phyloP scores from a whole-genome alignment of 257 asterid genomes.

The Verbascum thapsus region DNA sequence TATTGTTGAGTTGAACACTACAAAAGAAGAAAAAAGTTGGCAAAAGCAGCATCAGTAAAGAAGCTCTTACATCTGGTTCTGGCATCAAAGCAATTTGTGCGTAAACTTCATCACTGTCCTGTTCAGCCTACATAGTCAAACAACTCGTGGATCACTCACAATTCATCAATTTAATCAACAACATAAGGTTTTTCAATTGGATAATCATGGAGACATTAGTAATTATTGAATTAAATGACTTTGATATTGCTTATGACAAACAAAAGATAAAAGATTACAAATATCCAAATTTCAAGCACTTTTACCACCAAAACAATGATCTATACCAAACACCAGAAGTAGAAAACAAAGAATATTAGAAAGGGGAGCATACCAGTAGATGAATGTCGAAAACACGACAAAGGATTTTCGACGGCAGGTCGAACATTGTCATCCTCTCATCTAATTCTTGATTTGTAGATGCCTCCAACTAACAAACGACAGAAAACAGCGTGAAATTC shows the following conservation, averaged over 20 bases:
- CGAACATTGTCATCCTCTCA: slow-evolving; percentile 75
- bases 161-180: slow-evolving; percentile 3
- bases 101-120: slow-evolving; percentile 85
- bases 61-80: slow-evolving; percentile 61
- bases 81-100: slow-evolving; percentile 90
- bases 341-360: not conserved
- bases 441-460: slow-evolving; percentile 86
- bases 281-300: slow-evolving; percentile 3
- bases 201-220: slow-evolving; percentile 1
- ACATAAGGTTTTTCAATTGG: not conserved
- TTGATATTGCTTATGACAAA: not conserved
- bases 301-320: not conserved
- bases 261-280: slow-evolving; percentile 7
- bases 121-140: slow-evolving; percentile 64
- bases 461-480: slow-evolving; percentile 77
- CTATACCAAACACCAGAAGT: slow-evolving; percentile 16
- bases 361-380: slow-evolving; percentile 61
- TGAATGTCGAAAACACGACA: slow-evolving; percentile 64
- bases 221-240: not conserved
- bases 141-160: slow-evolving; percentile 23
- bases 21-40: not conserved
- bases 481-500: slow-evolving; percentile 29
- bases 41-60: slow-evolving; percentile 5
- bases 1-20: slow-evolving; percentile 2
- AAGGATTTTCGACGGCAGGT: slow-evolving; percentile 79